Evolutionary conservation across 2,329 filamentous ascomycete species (phyloP).

Genomic region (Tolypocladium paradoxum): DNA sequence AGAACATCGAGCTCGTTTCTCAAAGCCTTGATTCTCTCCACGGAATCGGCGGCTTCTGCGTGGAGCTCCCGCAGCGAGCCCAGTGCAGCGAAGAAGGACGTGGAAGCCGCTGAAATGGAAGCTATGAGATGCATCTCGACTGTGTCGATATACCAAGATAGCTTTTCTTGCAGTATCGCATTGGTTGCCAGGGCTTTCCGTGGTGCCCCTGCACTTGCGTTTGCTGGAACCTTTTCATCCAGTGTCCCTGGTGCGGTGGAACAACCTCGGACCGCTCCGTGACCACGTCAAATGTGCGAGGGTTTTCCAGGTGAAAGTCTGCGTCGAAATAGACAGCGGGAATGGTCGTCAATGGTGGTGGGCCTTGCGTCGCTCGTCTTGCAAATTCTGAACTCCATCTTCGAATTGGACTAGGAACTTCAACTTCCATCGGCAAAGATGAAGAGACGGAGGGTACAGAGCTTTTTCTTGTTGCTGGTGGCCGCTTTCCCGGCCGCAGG

Average conservation of each 20-base stretch:
- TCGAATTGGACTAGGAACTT: conserved; percentile 30
- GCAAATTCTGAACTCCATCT: conserved; percentile 36
- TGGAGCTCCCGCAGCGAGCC: conserved; percentile 86
- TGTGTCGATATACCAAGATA: conserved; percentile 99
- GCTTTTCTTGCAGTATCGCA: conserved; percentile 92
- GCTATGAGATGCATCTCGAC: conserved; percentile 95
- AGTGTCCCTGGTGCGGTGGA: conserved; percentile 43
- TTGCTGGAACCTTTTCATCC: conserved; percentile 44
- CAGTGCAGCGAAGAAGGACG: conserved; percentile 90
- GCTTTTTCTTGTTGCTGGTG: conserved; percentile 18
- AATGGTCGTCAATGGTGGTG: conserved; percentile 83
- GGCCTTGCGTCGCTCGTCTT: conserved; percentile 55
- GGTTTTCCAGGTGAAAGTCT: conserved; percentile 90
- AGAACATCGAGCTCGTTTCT: conserved; percentile 69
- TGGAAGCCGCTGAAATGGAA: conserved; percentile 89
- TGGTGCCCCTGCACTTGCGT: conserved; percentile 38
- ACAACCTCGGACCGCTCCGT: conserved; percentile 93
- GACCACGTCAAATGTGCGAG: conserved; percentile 89
- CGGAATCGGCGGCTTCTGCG: conserved; percentile 83
- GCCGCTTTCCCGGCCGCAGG: background rate
- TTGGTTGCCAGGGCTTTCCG: conserved; percentile 90
- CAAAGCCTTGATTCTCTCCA: conserved; percentile 71
- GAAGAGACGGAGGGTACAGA: conserved; percentile 36
- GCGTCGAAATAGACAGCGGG: conserved; percentile 91
- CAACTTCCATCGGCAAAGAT: conserved; percentile 31